phyloP scores from a whole-genome alignment of 805 yeast species.

The Ogataea saltuana region DNA sequence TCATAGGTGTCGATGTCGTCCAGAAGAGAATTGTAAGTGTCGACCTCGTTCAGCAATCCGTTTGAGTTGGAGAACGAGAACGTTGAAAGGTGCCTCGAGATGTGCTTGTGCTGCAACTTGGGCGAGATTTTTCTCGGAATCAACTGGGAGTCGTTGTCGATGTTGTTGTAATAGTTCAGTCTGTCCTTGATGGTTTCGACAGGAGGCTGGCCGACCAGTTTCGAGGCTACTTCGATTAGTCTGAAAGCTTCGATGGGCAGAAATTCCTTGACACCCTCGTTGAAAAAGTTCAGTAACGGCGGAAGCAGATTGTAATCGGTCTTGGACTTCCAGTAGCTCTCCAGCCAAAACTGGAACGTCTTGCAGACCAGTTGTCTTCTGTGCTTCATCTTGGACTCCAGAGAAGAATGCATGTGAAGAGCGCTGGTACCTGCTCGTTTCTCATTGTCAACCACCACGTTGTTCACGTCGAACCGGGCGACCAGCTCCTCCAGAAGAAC shows the following conservation, averaged over 20 bases:
- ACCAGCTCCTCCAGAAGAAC: slow-evolving; percentile 71
- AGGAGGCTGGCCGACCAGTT: slow-evolving; percentile 55
- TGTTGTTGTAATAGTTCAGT: slow-evolving; percentile 36
- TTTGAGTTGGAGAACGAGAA: slow-evolving; percentile 22
- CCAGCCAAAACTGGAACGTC: slow-evolving; percentile 81
- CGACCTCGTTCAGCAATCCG: slow-evolving; percentile 30
- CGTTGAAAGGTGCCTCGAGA: slow-evolving; percentile 29
- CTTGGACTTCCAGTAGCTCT: slow-evolving; percentile 79
- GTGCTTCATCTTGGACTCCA: slow-evolving; percentile 49
- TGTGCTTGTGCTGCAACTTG: slow-evolving; percentile 34
- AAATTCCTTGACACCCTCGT: slow-evolving; percentile 64
- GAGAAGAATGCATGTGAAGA: slow-evolving; percentile 38
- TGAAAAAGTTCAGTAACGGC: slow-evolving; percentile 73
- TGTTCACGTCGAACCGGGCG: slow-evolving; percentile 57
- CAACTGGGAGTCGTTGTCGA: slow-evolving; percentile 46
- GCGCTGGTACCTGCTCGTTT: slow-evolving; percentile 20
- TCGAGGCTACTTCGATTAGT: slow-evolving; percentile 63
- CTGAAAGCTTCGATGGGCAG: slow-evolving; percentile 67
- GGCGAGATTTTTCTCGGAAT: slow-evolving; percentile 51
- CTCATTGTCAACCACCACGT: slow-evolving; percentile 36
- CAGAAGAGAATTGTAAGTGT: slow-evolving; percentile 34
- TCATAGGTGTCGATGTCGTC: slow-evolving; percentile 38
- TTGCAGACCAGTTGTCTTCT: slow-evolving; percentile 68
- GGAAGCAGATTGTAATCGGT: slow-evolving; percentile 62
- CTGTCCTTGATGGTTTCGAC: slow-evolving; percentile 40